Evolutionary conservation across 78 protist genomes (phyloP).

Genomic region (Tieghemostelium lacteum): DNA sequence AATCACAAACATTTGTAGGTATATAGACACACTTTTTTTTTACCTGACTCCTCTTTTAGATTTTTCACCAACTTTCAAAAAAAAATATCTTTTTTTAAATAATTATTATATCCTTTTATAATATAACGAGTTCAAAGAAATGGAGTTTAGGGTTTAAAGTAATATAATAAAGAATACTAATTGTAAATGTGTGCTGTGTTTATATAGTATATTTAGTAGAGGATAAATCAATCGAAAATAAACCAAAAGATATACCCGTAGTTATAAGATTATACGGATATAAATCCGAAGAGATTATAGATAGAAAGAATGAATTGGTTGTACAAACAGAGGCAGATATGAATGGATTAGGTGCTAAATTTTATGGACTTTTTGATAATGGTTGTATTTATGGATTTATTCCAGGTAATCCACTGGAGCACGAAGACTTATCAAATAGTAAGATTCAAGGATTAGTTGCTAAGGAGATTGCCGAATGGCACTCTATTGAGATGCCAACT

Average conservation of each 20-base stretch:
- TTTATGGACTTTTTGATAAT: slow-evolving; percentile 81
- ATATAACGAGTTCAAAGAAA: too few relatives aligned
- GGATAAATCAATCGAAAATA: slow-evolving; percentile 62
- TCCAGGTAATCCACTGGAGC: slow-evolving; percentile 66
- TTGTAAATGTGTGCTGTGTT: too few relatives aligned
- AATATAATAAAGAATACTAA: too few relatives aligned
- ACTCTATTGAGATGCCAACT: slow-evolving; percentile 75
- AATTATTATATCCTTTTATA: background rate
- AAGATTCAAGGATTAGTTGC: slow-evolving; percentile 36
- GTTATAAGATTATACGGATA: slow-evolving; percentile 81
- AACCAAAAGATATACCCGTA: slow-evolving; percentile 67
- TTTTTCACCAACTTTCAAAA: background rate
- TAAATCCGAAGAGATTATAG: slow-evolving; percentile 76
- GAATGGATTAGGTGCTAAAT: slow-evolving; percentile 82
- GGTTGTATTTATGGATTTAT: slow-evolving; percentile 80
- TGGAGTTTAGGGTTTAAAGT: too few relatives aligned
- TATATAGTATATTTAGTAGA: slow-evolving; percentile 59
- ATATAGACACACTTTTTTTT: too few relatives aligned
- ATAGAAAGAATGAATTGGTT: slow-evolving; percentile 79
- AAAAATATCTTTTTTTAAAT: background rate
- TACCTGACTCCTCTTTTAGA: too few relatives aligned
- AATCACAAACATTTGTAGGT: slow-evolving; percentile 77
- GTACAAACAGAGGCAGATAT: slow-evolving; percentile 69
- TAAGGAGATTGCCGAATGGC: slow-evolving; percentile 68
- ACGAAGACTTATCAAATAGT: slow-evolving; percentile 23